A percentile compares a stretch with the other conserved stretches of the same genome.
Conservation (phyloP, 1,284 basidiomycete species). For the Gymnopus androsaceus region DNA sequence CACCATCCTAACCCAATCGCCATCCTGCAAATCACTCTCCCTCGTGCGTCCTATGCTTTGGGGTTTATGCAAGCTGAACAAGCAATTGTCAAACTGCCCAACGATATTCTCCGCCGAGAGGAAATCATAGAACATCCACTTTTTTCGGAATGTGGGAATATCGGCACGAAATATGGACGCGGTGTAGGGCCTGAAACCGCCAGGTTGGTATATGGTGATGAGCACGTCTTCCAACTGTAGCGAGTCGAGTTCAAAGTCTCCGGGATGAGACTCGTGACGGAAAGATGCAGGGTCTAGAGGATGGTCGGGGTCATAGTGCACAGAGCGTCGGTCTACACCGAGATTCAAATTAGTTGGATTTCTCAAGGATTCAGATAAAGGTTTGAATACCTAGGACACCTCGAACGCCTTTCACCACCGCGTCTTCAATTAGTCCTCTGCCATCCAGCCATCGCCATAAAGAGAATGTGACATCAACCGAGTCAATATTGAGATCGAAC, state of each 20-base stretch:
- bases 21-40: constrained; percentile 79
- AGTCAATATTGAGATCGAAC: constrained; percentile 91
- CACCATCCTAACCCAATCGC: constrained; percentile 89
- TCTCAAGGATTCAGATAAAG: no score
- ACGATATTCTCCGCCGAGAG: constrained; percentile 92
- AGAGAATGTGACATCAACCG: constrained; percentile 95
- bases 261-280: constrained; percentile 70
- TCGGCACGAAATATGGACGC: constrained; percentile 96
- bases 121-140: constrained; percentile 96
- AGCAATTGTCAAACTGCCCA: constrained; percentile 96
- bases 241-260: constrained; percentile 92
- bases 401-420: constrained; percentile 90
- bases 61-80: constrained; percentile 96
- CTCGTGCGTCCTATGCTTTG: constrained; percentile 93
- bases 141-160: constrained; percentile 83
- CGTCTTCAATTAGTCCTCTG: constrained; percentile 90
- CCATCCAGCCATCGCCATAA: constrained; percentile 94
- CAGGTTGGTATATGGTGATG: constrained; percentile 94
- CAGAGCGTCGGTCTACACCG: constrained; percentile 86
- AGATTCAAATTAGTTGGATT: not conserved
- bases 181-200: constrained; percentile 90
- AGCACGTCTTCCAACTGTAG: constrained; percentile 92
- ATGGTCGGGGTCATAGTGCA: constrained; percentile 84
- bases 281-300: constrained; percentile 79
- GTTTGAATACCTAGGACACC: constrained; percentile 77